These are phyloP conservation scores for Cystobasidiopsis lactophilus DNA, from an alignment of 768 basidiomycete species.

Conservation along the genomic window DNA sequence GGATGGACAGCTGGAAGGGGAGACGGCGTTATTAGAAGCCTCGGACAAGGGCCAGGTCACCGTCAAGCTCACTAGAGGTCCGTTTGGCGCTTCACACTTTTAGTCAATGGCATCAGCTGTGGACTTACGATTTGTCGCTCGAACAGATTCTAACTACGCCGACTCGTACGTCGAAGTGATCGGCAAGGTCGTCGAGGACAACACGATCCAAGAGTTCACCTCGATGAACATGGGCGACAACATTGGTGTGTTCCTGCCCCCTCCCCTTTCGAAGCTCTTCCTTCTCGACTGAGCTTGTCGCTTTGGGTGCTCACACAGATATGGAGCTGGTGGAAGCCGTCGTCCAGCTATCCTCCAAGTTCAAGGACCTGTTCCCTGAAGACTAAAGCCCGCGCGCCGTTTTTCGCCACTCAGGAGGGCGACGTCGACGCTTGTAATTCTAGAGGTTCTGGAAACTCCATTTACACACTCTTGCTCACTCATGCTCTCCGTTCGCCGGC, in stretches of 20 bases:
- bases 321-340: neutral
- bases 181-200: constrained; percentile 11
- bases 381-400: too few relatives aligned
- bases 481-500: too few relatives aligned
- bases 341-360: neutral
- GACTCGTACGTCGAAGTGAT: constrained; percentile 14
- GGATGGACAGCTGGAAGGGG: neutral
- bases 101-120: too few relatives aligned
- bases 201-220: constrained; percentile 8
- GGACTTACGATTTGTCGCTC: too few relatives aligned
- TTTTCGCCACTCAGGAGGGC: too few relatives aligned
- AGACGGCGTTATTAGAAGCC: constrained; percentile 7
- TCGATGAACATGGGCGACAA: neutral
- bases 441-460: too few relatives aligned
- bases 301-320: too few relatives aligned
- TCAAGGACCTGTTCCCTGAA: neutral
- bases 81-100: neutral
- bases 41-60: constrained; percentile 10
- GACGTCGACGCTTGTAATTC: too few relatives aligned
- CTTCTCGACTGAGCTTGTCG: neutral
- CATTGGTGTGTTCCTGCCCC: neutral
- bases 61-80: neutral
- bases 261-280: neutral
- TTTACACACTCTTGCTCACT: too few relatives aligned
- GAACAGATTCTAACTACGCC: constrained; percentile 8